Evolutionary conservation across 257 asterid genomes (phyloP).

Genomic region (Ehretia macrophylla): DNA sequence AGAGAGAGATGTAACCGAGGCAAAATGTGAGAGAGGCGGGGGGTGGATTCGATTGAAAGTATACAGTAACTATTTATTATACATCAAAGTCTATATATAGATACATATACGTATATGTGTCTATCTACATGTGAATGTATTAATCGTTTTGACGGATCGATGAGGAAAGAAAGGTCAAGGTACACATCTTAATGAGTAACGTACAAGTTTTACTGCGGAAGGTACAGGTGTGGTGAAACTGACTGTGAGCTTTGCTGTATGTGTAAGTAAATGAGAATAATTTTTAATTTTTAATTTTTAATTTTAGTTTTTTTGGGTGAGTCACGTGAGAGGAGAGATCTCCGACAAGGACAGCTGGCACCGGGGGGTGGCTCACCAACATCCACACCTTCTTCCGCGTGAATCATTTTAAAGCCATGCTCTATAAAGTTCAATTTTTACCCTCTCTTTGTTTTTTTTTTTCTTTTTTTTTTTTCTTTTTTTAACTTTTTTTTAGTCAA

Average conservation of each 20-base stretch:
- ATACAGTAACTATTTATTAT: neutral
- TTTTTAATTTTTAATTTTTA: no score
- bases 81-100: no score
- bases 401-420: constrained; percentile 26
- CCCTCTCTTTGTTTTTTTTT: neutral
- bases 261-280: no score
- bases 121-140: no score
- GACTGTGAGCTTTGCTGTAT: no score
- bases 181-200: neutral
- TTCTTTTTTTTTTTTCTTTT: neutral
- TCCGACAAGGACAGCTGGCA: constrained; percentile 59
- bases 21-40: constrained; percentile 1
- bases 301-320: constrained; percentile 13
- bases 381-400: constrained; percentile 49
- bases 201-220: no score
- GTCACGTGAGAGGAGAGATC: constrained; percentile 36
- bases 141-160: no score
- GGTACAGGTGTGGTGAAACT: no score
- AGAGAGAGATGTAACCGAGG: neutral
- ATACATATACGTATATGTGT: no score
- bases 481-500: neutral
- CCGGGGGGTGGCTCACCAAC: constrained; percentile 41
- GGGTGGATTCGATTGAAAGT: neutral
- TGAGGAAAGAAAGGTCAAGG: neutral
- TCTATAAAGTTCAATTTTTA: constrained; percentile 21